phyloP scores from a whole-genome alignment of 345 rosid genomes.

The Xanthoceras sorbifolium region DNA sequence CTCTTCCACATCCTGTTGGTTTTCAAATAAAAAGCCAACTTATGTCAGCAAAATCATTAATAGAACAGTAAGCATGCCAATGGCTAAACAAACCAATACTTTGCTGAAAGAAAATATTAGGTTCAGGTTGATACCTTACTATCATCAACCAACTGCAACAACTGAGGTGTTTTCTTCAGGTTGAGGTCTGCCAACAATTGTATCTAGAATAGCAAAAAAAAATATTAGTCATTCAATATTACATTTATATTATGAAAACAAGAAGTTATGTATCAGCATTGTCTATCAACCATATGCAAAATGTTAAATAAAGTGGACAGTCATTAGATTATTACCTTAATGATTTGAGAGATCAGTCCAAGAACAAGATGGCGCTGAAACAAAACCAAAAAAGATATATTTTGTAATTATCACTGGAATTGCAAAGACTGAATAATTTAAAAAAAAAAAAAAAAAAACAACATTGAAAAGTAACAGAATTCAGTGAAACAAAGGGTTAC shows the following conservation, averaged over 20 bases:
- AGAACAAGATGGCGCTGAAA: slow-evolving; percentile 97
- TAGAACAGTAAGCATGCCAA: neutral
- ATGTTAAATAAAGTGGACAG: neutral
- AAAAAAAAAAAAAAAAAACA: neutral
- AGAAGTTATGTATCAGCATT: neutral
- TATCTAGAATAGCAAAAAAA: slow-evolving; percentile 49
- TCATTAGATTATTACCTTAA: slow-evolving; percentile 56
- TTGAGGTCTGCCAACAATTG: slow-evolving; percentile 97
- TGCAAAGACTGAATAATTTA: slow-evolving; percentile 3
- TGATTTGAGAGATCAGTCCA: slow-evolving; percentile 93
- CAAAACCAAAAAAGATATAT: slow-evolving; percentile 24
- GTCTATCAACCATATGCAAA: neutral
- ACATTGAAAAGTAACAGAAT: neutral
- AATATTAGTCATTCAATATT: slow-evolving; percentile 24
- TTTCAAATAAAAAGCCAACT: slow-evolving; percentile 7
- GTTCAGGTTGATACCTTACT: slow-evolving; percentile 75
- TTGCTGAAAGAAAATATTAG: slow-evolving; percentile 2
- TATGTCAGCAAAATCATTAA: slow-evolving; percentile 8
- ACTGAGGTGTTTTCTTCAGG: slow-evolving; percentile 96
- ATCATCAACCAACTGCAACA: slow-evolving; percentile 88
- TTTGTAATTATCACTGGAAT: slow-evolving; percentile 1
- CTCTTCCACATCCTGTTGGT: slow-evolving; percentile 91
- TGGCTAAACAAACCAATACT: slow-evolving; percentile 1
- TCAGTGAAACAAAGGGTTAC: neutral
- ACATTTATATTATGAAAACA: neutral